Evolutionary conservation across 176 grass and related monocot species (phyloP).

Genomic region (Pontederia crassipes): DNA sequence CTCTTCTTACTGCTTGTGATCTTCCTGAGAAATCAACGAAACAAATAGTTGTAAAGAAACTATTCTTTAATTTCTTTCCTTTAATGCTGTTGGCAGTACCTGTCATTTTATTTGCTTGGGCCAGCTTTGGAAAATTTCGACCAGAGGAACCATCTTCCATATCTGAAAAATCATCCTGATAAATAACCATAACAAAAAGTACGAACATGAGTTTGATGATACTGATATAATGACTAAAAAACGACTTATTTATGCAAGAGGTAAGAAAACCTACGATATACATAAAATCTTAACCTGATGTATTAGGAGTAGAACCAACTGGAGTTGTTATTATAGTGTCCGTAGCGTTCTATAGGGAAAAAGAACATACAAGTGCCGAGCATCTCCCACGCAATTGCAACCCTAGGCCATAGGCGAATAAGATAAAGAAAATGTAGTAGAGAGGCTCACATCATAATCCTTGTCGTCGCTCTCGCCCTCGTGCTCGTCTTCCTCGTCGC

Average conservation of each 20-base stretch:
- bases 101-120: conserved; percentile 19
- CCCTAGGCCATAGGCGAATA: not conserved
- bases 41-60: conserved; percentile 10
- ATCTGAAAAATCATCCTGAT: conserved; percentile 55
- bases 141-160: conserved; percentile 22
- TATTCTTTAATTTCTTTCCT: conserved; percentile 3
- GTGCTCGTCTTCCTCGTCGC: not conserved
- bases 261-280: too few species aligned
- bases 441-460: not conserved
- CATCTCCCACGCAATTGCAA: not conserved
- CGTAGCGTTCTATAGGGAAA: too few species aligned
- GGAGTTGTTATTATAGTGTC: too few species aligned
- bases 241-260: too few species aligned
- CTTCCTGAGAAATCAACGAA: conserved; percentile 22
- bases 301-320: too few species aligned
- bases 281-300: too few species aligned
- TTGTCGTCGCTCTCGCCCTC: not conserved
- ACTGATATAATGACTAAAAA: too few species aligned
- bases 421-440: not conserved
- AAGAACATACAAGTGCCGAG: not conserved
- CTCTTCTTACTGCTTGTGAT: conserved; percentile 29
- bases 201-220: not conserved
- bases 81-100: conserved; percentile 24
- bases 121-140: conserved; percentile 4
- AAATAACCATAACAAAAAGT: not conserved